Evolutionary conservation across 78 protist species (phyloP), one percentile per base, ranked within the genome.

Genomic region (Trichosphaerium sp.): DNA sequence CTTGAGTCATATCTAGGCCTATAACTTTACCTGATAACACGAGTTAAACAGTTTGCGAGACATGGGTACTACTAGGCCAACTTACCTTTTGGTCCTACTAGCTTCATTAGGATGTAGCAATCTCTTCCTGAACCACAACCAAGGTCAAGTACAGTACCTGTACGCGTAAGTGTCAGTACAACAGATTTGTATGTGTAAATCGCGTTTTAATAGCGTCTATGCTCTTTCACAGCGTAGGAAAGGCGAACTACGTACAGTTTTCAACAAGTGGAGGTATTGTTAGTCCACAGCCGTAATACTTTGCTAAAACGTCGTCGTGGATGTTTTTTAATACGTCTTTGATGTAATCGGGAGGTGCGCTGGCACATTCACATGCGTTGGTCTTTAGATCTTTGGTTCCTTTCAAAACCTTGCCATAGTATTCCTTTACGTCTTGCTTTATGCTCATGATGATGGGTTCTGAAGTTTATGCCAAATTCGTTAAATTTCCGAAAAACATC

Each of bases 1-100:
- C 93, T 12, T 65, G 78, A 23, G 93, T 87, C 92, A 89, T 87
- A 39, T 89, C 93, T 12, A 89, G 54, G 10, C 93, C 93, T 4
- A 56, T 3, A n/a, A 70, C 86, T 2, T 1, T 2, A 7, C 31
- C 26, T 8, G 1, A 1, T 15, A 15, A 3, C 12, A 21, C 80
- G 23, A 12, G 7, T 14, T n/a, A 63, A 69, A 66, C 15, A 15
- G 58, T 34, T 57, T 29, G 40, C 18, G n/a, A n/a, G n/a, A n/a
- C n/a, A n/a, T n/a, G n/a, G n/a, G n/a, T n/a, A n/a, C n/a, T n/a
- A n/a, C n/a, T 21, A 15, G 14, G 11, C 14, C 39, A 69, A 55
- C 8, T 34, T 0, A 0, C 83, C 84, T 25, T 42, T 66, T 39
- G 8, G 40, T 10, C 83, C 84, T 8, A 87, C 90, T 23, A 82